phyloP scores from a whole-genome alignment of 2,329 filamentous ascomycete genomes.

The Beauveria pseudobassiana region DNA sequence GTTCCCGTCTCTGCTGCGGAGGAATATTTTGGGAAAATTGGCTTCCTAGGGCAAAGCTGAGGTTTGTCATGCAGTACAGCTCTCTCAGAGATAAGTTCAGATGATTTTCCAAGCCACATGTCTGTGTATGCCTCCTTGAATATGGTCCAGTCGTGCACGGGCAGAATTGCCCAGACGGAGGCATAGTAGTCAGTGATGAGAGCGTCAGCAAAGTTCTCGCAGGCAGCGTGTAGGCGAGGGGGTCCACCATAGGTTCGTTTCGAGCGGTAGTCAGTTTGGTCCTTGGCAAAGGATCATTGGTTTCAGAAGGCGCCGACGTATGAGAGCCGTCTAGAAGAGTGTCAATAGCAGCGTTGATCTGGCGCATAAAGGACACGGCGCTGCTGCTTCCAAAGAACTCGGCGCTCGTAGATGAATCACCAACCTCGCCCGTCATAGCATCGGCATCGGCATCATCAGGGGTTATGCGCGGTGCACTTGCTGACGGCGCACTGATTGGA shows the following conservation, averaged over 20 bases:
- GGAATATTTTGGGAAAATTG: slow-evolving; percentile 5
- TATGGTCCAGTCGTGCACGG: slow-evolving; percentile 3
- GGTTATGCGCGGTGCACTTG: not conserved
- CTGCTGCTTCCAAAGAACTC: slow-evolving; percentile 10
- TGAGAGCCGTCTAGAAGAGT: not conserved
- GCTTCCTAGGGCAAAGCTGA: slow-evolving; percentile 11
- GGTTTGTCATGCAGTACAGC: slow-evolving; percentile 7
- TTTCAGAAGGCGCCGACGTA: not conserved
- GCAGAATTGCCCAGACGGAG: slow-evolving; percentile 1
- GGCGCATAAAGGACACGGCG: slow-evolving; percentile 2
- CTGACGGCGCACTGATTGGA: not conserved
- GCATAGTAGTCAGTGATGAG: not conserved
- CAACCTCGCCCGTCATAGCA: not conserved
- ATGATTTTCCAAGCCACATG: not conserved
- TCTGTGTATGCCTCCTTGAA: not conserved
- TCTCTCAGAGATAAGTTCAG: not conserved
- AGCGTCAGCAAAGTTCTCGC: not conserved
- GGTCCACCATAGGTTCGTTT: not conserved
- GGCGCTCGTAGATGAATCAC: not conserved
- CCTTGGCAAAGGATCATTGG: not conserved
- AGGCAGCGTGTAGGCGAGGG: not conserved
- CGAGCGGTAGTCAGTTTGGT: not conserved
- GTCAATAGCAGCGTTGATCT: slow-evolving; percentile 10
- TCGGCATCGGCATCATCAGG: not conserved
- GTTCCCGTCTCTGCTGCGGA: not conserved